Evolutionary conservation across 768 basidiomycete species (phyloP).

Genomic region (Fomitopsis serialis): DNA sequence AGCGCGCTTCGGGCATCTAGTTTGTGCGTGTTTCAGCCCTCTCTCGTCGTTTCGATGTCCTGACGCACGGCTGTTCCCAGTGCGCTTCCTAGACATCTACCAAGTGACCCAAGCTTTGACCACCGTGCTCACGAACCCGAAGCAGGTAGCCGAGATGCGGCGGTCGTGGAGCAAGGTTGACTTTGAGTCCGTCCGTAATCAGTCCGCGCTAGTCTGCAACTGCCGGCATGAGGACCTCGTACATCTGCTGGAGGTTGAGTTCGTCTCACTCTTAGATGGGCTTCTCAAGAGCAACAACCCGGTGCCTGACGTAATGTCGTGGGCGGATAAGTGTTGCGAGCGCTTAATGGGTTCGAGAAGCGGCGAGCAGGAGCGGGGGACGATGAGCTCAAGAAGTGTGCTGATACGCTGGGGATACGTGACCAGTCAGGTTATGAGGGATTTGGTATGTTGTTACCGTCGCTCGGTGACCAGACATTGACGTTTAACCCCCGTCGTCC

Average conservation of each 20-base stretch:
- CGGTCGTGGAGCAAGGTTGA: conserved; percentile 85
- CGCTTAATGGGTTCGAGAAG: conserved; percentile 70
- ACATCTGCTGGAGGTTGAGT: conserved; percentile 81
- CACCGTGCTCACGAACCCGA: conserved; percentile 84
- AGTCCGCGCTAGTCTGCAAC: conserved; percentile 90
- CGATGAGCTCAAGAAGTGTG: conserved; percentile 83
- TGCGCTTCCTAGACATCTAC: conserved; percentile 88
- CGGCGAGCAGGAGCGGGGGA: conserved; percentile 65
- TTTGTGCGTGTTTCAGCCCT: conserved; percentile 50
- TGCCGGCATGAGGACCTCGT: conserved; percentile 87
- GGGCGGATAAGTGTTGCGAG: conserved; percentile 90
- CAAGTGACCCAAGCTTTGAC: conserved; percentile 87
- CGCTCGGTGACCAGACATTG: conserved; percentile 1
- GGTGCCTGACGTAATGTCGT: conserved; percentile 81
- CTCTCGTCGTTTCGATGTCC: not conserved
- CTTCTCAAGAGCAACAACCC: conserved; percentile 71
- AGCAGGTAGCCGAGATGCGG: conserved; percentile 81
- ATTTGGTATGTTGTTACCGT: conserved; percentile 52
- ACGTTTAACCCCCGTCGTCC: conserved; percentile 5
- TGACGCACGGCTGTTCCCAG: conserved; percentile 30
- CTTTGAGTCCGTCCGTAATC: conserved; percentile 87
- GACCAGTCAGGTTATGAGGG: conserved; percentile 89
- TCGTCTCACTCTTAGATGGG: conserved; percentile 69
- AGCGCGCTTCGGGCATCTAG: conserved; percentile 85
- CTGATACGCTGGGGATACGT: conserved; percentile 92